These are phyloP conservation scores for Prinsepia uniflora DNA, from an alignment of 306 rosid species.

Conservation along the genomic window DNA sequence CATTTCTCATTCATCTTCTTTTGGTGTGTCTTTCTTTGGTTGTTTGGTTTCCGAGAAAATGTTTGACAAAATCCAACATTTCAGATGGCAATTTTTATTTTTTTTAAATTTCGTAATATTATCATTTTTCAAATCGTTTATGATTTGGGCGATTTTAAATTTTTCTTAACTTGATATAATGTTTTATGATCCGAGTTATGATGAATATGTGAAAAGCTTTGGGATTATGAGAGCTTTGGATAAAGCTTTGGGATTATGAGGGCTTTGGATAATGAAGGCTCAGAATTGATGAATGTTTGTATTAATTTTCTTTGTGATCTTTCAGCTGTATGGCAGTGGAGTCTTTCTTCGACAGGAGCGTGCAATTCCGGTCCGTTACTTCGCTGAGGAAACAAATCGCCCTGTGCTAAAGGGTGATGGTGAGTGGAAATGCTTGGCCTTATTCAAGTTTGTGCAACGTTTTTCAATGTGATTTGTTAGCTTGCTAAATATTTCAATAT, in stretches of 20 bases:
- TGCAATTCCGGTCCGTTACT: conserved; percentile 70
- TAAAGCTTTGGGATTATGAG: not conserved
- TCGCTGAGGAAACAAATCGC: conserved; percentile 64
- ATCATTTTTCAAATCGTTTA: not conserved
- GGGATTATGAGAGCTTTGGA: not conserved
- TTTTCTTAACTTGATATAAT: not conserved
- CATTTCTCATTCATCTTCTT: conserved; percentile 3
- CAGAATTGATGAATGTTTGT: not conserved
- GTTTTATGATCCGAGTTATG: not conserved
- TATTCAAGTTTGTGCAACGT: not conserved
- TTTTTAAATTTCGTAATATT: not conserved
- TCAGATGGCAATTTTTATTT: not conserved
- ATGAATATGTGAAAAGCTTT: not conserved
- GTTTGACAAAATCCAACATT: not conserved
- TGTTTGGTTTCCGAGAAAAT: not conserved
- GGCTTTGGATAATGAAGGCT: not conserved
- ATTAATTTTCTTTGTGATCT: conserved; percentile 6
- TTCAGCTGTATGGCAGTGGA: conserved; percentile 62
- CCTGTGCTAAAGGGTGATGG: conserved; percentile 84
- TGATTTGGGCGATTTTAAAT: not conserved
- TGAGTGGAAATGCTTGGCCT: conserved; percentile 33
- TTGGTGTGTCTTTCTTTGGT: not conserved
- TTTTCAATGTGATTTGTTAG: not conserved
- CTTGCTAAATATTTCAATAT: not conserved
- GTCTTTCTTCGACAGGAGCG: conserved; percentile 53